Conservation (phyloP, 169 alveolate genomes). For the Miamiensis avidus region DNA sequence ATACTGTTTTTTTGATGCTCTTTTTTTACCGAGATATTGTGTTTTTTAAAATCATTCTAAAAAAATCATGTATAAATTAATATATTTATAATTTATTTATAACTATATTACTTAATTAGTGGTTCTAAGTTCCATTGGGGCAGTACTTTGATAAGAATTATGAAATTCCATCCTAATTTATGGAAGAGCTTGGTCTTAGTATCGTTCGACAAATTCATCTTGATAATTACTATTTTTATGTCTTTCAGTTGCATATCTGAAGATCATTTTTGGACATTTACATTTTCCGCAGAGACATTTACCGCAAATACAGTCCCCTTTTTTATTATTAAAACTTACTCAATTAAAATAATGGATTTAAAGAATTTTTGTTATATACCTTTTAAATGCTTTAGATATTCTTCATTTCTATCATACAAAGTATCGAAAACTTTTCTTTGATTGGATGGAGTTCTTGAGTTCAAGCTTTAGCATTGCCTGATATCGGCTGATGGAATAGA, state of each 20-base stretch:
- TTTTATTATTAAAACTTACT: background rate
- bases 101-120: slow-evolving; percentile 2
- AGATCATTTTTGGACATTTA: slow-evolving; percentile 4
- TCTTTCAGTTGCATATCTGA: background rate
- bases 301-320: slow-evolving; percentile 17
- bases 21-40: too few species aligned
- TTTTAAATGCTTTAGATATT: background rate
- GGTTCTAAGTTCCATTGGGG: background rate
- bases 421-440: too few species aligned
- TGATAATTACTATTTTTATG: background rate
- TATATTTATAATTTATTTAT: background rate
- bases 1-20: too few species aligned
- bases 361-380: background rate
- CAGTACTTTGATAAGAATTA: background rate
- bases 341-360: too few species aligned
- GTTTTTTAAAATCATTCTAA: too few species aligned
- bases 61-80: slow-evolving; percentile 1
- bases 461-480: too few species aligned
- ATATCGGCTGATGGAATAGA: too few species aligned
- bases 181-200: background rate
- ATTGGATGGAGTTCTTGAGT: too few species aligned
- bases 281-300: slow-evolving; percentile 19
- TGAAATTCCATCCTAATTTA: slow-evolving; percentile 12
- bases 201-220: background rate
- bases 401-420: background rate